These are phyloP conservation scores for Adansonia gregorii DNA, from an alignment of 441 rosid genomes.

Conservation along the genomic window DNA sequence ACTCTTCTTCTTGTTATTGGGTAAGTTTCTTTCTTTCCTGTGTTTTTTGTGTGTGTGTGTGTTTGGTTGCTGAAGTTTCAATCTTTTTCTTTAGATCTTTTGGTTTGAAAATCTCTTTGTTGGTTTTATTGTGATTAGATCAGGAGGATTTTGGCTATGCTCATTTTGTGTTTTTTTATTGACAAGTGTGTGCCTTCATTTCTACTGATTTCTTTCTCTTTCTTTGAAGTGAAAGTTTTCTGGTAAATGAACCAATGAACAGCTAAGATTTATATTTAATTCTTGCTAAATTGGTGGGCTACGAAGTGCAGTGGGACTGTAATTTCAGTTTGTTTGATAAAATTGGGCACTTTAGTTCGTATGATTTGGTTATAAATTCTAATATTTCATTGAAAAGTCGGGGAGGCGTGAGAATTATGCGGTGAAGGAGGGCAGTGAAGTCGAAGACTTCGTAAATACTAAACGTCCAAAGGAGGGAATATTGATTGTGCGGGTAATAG, in stretches of 20 bases:
- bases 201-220: conserved; percentile 1
- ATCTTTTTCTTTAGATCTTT: conserved; percentile 43
- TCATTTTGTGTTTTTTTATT: not conserved
- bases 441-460: not conserved
- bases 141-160: conserved; percentile 27
- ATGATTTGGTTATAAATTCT: not conserved
- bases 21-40: not conserved
- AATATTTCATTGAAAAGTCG: conserved; percentile 4
- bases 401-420: not conserved
- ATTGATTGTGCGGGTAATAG: conserved; percentile 7
- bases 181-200: not conserved
- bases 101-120: conserved; percentile 29
- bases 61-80: conserved; percentile 13
- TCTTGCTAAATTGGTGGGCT: conserved; percentile 15
- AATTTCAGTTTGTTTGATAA: conserved; percentile 11
- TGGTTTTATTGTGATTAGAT: conserved; percentile 39
- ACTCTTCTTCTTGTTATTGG: conserved; percentile 16
- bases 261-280: conserved; percentile 1
- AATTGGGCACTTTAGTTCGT: conserved; percentile 8
- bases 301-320: not conserved
- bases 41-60: not conserved
- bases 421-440: not conserved
- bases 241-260: not conserved
- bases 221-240: conserved; percentile 7
- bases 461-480: not conserved